Evolutionary conservation across 2,329 filamentous ascomycete genomes (phyloP), one percentile per base, ranked within the genome.

Genomic region (Penicillium vulpinum): DNA sequence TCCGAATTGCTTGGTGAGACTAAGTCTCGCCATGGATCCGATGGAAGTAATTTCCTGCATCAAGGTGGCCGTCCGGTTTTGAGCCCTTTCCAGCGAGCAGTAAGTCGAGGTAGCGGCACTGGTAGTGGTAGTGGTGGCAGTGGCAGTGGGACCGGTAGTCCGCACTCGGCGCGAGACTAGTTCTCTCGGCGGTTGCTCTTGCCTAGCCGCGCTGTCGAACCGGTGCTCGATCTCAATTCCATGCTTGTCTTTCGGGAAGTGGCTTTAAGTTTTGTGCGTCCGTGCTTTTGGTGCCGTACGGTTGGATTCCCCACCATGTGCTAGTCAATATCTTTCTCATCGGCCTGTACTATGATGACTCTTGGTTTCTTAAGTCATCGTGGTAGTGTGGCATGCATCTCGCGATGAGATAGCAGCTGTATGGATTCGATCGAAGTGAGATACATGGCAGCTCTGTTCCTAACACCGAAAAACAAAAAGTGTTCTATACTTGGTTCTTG

Each of bases 81-180:
- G 49, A 77, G 73, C 39, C 72, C 75, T 43, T 76, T 75, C 50
- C 71, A 70, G 33, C 69, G 73, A 62, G 71, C 68, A 35, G 78
- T 75, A 48, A 82, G 80, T 67, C 77, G 79, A 58, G 78, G 76
- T 48, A 82, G 81, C 61, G 80, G 79, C 45, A 69, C 70, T 70
- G 72, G 78, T 60, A 76, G 79, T 67, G 69, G 77, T 66, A 67
- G 72, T 51, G 74, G 70, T 52, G 73, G 72, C 50, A 73, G 65
- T 59, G 65, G 72, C 39, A 77, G 75, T 62, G 74, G 73, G 47
- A 75, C 68, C 56, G 73, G 70, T 52, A 78, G 75, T 63, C 76
- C 76, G 24, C 69, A 68, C 56, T 77, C 75, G 58, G 66, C 65
- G 16, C 68, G 68, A 51, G 73, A 71, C 51, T 74, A 72, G 62